Base-by-base conservation (phyloP, 2,329 filamentous ascomycete species). In the Cladophialophora immunda region DNA sequence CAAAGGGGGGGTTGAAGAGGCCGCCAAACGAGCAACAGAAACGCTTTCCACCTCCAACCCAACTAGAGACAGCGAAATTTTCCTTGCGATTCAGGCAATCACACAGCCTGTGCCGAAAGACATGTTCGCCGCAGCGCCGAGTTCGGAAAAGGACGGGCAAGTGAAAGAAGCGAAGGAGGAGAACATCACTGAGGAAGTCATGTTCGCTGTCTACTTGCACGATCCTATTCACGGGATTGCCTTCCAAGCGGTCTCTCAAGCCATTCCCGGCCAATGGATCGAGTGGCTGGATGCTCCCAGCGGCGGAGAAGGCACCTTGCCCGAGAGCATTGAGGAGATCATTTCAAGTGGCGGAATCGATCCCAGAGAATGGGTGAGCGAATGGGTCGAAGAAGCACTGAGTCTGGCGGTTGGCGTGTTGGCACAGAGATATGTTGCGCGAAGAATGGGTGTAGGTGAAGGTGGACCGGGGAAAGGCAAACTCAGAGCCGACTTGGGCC, bases 361-460 rank as follows among this genome's bases (percentile, higher is more conserved):
- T 76, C 95, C 95, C 0, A 86, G 95, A 65, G 95, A 99, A 78
- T 99, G 95, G 95, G 92, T 97, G 41, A 91, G 94, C 2, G 95
- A 98, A 79, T 99, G 95, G 95, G 86, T 99, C 55, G 94, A 98
- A 81, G 94, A 98, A 81, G 82, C 89, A 0, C 84, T 99, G 34
- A 88, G 84, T 47, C 82, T 98, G 57, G 87, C 89, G 3, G 87
- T 96, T 0, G 94, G 95, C 19, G 83, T 97, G 7, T 90, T 98
- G 3, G 95, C 95, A 2, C 95, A 99, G 84, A 86, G 94, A 70
- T 99, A 99, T 77, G 95, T 99, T 22, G 94, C 95, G 4, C 88
- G 92, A 68, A 85, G 95, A 64, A 99, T 99, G 95, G 94, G 95
- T 13, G 94, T 99, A 9, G 94, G 94, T 13, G 93, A 97, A 78